Conservation (phyloP, 805 yeast genomes). For the Priceomyces castillae region DNA sequence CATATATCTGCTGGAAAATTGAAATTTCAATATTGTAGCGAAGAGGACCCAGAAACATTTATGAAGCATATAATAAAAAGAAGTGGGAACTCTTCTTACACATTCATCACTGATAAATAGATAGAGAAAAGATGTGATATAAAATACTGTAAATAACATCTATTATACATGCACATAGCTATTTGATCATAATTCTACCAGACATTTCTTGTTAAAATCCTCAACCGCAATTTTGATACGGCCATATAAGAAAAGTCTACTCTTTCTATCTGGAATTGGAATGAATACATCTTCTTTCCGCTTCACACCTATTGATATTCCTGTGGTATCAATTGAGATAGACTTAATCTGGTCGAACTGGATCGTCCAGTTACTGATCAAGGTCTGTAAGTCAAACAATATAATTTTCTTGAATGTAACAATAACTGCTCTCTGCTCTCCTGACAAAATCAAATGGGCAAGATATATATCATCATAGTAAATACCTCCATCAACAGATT, state of each 20-base stretch:
- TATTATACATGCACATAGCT: conserved; percentile 13
- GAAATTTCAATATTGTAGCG: conserved; percentile 54
- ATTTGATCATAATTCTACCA: conserved; percentile 36
- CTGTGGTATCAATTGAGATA: conserved; percentile 74
- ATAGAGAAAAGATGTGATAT: neutral
- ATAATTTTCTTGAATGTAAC: conserved; percentile 71
- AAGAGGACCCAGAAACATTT: conserved; percentile 48
- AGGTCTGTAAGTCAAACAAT: conserved; percentile 58
- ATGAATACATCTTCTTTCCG: conserved; percentile 58
- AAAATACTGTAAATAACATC: neutral
- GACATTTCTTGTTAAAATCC: conserved; percentile 71
- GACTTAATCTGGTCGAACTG: conserved; percentile 62
- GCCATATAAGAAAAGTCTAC: conserved; percentile 64
- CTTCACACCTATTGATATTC: conserved; percentile 65
- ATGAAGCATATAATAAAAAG: conserved; percentile 44
- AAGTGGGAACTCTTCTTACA: conserved; percentile 27
- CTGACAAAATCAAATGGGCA: conserved; percentile 82
- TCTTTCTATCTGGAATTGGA: conserved; percentile 68
- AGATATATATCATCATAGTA: conserved; percentile 71
- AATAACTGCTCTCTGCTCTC: conserved; percentile 72
- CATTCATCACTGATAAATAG: neutral
- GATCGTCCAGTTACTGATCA: conserved; percentile 71
- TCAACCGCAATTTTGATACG: conserved; percentile 78
- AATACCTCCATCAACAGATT: conserved; percentile 76
- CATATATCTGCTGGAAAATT: conserved; percentile 32